Evolutionary conservation across 2,329 filamentous ascomycete genomes (phyloP), one percentile per base, ranked within the genome.

Genomic region (Ceratocystis alfenasii): DNA sequence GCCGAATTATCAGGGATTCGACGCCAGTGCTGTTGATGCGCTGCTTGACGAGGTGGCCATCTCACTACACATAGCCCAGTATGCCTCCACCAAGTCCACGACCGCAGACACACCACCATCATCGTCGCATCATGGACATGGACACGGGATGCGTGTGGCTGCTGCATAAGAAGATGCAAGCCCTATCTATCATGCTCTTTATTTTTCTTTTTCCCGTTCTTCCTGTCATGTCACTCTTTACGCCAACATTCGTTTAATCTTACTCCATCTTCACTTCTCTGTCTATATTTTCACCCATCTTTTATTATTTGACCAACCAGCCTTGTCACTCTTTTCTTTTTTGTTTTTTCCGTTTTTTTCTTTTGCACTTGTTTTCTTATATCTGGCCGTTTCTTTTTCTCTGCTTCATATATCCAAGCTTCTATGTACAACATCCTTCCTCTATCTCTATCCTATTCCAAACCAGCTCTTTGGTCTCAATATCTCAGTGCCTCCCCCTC

Each of bases 31-130:
- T 7, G 66, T 67, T 6, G 66, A 67, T n/a, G 63, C 65, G 25
- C 61, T 67, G 36, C 46, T 67, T 20, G 63, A 65, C 20, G 66
- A 67, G 30, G 66, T 67, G 30, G 63, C 66, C 15, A 63, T 67
- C 46, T 64, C 66, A 5, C 46, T 67, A 50, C 63, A 67, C 15
- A 65, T 63, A 48, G 66, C 63, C 1, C 63, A 65, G 59, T 65
- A 53, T 57, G 62, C 41, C 5, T 22, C 60, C 12, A 33, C 59
- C 8, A 36, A 53, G 36, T n/a, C 25, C 12, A 48, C n/a, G 30
- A 6, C 36, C 36, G 2, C 36, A 20, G 41, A 0, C 5, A 30
- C 41, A 1, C 8, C 61, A 12, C 1, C 41, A 1, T 30, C 61
- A 22, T 28, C 61, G 12, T 10, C 61, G 17, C 61, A 63, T 20